A percentile compares a stretch with the other conserved stretches of the same genome.
These are phyloP conservation scores for Entophlyctis luteolus DNA, from an alignment of 192 early-diverging fungal species.

Conservation along the genomic window DNA sequence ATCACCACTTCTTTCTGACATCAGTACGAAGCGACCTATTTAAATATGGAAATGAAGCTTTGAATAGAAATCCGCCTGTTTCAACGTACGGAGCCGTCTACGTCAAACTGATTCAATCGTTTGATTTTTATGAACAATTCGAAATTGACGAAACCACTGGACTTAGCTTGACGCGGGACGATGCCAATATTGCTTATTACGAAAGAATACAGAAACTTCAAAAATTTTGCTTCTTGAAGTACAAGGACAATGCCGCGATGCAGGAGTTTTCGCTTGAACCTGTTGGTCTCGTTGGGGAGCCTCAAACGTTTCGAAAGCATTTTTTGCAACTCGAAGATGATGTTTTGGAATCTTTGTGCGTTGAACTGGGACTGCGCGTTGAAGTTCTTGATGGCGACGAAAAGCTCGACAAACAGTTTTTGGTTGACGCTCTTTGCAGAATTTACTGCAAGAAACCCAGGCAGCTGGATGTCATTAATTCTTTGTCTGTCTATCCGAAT, in stretches of 20 bases:
- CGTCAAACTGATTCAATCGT: conserved; percentile 63
- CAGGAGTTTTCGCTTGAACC: conserved; percentile 73
- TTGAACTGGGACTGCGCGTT: conserved; percentile 62
- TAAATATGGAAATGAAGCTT: conserved; percentile 24
- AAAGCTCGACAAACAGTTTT: conserved; percentile 39
- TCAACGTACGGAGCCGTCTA: conserved; percentile 34
- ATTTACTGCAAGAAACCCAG: conserved; percentile 59
- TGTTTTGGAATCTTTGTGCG: conserved; percentile 56
- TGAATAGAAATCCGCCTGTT: background rate
- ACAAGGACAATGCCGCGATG: conserved; percentile 53
- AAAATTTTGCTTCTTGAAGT: conserved; percentile 68
- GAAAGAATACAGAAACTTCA: conserved; percentile 65
- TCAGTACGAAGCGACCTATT: conserved; percentile 29
- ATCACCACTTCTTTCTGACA: conserved; percentile 64
- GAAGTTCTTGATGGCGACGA: conserved; percentile 27
- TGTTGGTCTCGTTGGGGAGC: conserved; percentile 59
- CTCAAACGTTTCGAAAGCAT: conserved; percentile 44
- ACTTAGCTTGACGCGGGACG: conserved; percentile 58
- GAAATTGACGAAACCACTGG: conserved; percentile 83
- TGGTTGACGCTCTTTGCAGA: conserved; percentile 54
- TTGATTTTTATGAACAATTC: conserved; percentile 72
- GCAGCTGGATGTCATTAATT: conserved; percentile 69
- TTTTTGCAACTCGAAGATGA: conserved; percentile 49
- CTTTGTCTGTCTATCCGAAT: conserved; percentile 73
- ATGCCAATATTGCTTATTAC: conserved; percentile 63